Evolutionary conservation across 305 asterid species (phyloP).

Genomic region (Stenogyne calaminthoides): DNA sequence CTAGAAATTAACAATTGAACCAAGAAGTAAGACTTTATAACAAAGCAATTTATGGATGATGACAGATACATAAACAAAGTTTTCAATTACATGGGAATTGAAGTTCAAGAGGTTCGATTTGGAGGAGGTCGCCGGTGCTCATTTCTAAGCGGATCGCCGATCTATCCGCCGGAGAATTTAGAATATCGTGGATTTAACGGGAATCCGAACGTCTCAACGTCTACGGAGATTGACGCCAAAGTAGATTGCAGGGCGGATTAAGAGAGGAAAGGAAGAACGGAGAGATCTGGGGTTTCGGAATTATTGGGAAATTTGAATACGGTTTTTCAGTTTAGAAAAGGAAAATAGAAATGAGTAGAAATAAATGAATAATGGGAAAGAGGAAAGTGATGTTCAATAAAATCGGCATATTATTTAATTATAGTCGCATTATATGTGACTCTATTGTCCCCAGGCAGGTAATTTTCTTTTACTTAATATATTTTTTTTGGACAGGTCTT

Average conservation of each 20-base stretch:
- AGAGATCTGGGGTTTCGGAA: slow-evolving; percentile 39
- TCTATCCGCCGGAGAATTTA: slow-evolving; percentile 36
- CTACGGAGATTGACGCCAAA: slow-evolving; percentile 21
- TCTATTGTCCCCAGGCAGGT: slow-evolving; percentile 11
- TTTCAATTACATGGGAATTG: slow-evolving; percentile 56
- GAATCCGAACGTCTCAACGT: slow-evolving; percentile 28
- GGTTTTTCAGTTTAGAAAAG: slow-evolving; percentile 27
- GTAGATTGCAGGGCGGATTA: slow-evolving; percentile 17
- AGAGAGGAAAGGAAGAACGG: slow-evolving; percentile 18
- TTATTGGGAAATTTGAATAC: slow-evolving; percentile 18
- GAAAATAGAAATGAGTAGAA: slow-evolving; percentile 10
- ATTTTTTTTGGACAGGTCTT: background rate
- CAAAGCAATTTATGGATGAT: slow-evolving; percentile 14
- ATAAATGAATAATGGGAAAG: slow-evolving; percentile 30
- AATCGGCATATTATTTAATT: slow-evolving; percentile 14
- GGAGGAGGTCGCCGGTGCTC: slow-evolving; percentile 65
- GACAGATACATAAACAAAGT: background rate
- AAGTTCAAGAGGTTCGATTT: slow-evolving; percentile 64
- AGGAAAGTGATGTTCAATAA: slow-evolving; percentile 27
- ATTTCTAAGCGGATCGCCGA: slow-evolving; percentile 47
- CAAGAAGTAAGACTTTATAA: slow-evolving; percentile 4
- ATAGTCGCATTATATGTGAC: slow-evolving; percentile 15
- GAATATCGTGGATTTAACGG: background rate
- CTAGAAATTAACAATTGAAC: slow-evolving; percentile 24
- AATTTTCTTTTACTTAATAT: background rate